These are phyloP conservation scores for Paulinella micropora DNA, from an alignment of 78 protist species.

Conservation along the genomic window DNA sequence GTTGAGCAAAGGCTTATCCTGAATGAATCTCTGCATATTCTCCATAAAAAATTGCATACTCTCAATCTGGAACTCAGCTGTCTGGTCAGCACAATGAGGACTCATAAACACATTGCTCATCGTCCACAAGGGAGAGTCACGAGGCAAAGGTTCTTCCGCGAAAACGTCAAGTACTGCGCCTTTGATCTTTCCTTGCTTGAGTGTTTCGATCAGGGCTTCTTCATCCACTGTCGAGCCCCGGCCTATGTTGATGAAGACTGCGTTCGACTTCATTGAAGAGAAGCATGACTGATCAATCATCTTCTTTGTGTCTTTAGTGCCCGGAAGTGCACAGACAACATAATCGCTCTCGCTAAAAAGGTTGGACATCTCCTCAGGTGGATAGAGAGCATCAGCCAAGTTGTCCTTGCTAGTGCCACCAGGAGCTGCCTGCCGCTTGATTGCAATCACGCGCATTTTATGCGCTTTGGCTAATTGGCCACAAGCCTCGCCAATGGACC, in stretches of 20 bases:
- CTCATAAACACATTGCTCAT: too few species aligned
- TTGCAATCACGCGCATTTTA: not conserved
- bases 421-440: not conserved
- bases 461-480: not conserved
- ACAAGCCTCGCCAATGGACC: conserved; percentile 21
- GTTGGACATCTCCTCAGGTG: not conserved
- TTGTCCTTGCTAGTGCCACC: not conserved
- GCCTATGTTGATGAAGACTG: conserved; percentile 24
- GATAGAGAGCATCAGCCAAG: not conserved
- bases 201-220: conserved; percentile 10
- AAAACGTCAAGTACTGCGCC: conserved; percentile 43
- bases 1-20: too few species aligned
- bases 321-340: conserved; percentile 22
- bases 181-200: not conserved
- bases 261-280: not conserved
- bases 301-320: not conserved
- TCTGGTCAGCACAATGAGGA: too few species aligned
- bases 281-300: not conserved
- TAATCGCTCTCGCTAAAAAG: not conserved
- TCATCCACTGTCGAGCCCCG: conserved; percentile 34
- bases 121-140: conserved; percentile 21
- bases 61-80: too few species aligned
- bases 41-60: too few species aligned
- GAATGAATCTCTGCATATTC: too few species aligned
- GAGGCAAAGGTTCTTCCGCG: conserved; percentile 35